These are phyloP conservation scores for Chrysosporium keratinophilum DNA, from an alignment of 2,329 filamentous ascomycete genomes.

Conservation along the genomic window DNA sequence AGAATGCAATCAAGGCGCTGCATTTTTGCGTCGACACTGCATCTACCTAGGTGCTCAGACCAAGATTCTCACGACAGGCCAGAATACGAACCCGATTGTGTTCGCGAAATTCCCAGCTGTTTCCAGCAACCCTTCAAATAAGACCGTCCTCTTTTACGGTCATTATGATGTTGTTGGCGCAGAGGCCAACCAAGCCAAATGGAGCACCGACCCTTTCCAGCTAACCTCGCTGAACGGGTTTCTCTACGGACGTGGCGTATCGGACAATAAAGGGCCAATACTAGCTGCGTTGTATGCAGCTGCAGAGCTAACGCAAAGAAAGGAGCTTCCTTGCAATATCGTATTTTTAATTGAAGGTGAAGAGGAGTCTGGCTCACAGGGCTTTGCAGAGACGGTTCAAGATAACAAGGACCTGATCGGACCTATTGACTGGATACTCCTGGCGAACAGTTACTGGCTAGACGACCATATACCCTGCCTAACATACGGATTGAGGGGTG, in stretches of 20 bases:
- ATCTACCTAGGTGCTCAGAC: conserved; percentile 83
- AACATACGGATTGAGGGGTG: conserved; percentile 86
- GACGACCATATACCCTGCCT: conserved; percentile 92
- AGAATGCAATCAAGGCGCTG: conserved; percentile 86
- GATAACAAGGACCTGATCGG: conserved; percentile 77
- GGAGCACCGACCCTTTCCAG: conserved; percentile 81
- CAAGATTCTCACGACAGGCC: conserved; percentile 75
- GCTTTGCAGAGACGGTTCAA: conserved; percentile 74
- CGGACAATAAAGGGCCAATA: conserved; percentile 94
- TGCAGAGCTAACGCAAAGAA: conserved; percentile 75
- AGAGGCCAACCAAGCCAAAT: conserved; percentile 69
- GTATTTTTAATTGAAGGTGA: conserved; percentile 76
- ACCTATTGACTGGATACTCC: conserved; percentile 80
- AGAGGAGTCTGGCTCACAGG: conserved; percentile 86
- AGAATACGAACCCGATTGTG: conserved; percentile 81
- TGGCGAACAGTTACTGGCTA: conserved; percentile 98
- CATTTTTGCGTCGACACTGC: conserved; percentile 80
- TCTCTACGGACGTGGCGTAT: conserved; percentile 88
- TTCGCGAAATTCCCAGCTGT: conserved; percentile 77
- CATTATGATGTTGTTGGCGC: conserved; percentile 96
- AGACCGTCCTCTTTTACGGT: conserved; percentile 90
- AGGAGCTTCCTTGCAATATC: conserved; percentile 74
- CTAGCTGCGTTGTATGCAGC: conserved; percentile 90
- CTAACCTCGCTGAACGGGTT: conserved; percentile 84
- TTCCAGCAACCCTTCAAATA: conserved; percentile 54